Base-by-base conservation (phyloP, 768 basidiomycete genomes). In the Tricholoma saponaceum region DNA sequence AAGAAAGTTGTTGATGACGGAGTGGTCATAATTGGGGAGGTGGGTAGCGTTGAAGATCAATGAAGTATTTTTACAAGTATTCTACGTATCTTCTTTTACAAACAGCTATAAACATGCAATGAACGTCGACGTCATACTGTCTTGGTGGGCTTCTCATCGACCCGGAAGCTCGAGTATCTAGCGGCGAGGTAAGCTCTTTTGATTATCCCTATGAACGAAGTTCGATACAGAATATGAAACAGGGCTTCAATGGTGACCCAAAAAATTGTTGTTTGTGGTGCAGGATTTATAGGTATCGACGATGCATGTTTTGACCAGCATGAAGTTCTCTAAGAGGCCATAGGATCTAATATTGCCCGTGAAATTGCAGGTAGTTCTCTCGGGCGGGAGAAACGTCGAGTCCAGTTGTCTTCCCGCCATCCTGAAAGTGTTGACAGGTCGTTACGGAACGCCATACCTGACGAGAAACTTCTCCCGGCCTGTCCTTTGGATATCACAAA, bases 281-380 rank as follows among this genome's bases (percentile, higher is more conserved):
- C 81, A 53, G 82, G 82, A 18, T 89, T 89, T 64, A 64, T 90
- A 60, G 87, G 87, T 84, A 61, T n/a, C 46, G 35, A 62, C 9
- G 56, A 32, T 30, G 7, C 23, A 18, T 14, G n/a, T 49, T 32
- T 16, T 25, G 35, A 50, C 26, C 35, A 51, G 51, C 41, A 12
- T 50, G 23, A 13, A 44, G 25, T 20, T 60, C 14, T 35, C 33
- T 51, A 4, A 54, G 49, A 44, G 13, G 13, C 13, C 35, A 26
- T 54, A 88, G 85, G 85, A 26, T 80, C 76, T 39, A 82, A 84
- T 60, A 84, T 90, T 58, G 83, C 82, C 14, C 77, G 76, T 62
- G 72, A 77, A 2, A 72, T 89, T 20, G 72, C 81, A 16, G 68
- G 67, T 54, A 58, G 64, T 43, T 49, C 61, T 54, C 53, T 68